Conservation (phyloP, 495 filamentous ascomycete species). For the Neurospora sp. region DNA sequence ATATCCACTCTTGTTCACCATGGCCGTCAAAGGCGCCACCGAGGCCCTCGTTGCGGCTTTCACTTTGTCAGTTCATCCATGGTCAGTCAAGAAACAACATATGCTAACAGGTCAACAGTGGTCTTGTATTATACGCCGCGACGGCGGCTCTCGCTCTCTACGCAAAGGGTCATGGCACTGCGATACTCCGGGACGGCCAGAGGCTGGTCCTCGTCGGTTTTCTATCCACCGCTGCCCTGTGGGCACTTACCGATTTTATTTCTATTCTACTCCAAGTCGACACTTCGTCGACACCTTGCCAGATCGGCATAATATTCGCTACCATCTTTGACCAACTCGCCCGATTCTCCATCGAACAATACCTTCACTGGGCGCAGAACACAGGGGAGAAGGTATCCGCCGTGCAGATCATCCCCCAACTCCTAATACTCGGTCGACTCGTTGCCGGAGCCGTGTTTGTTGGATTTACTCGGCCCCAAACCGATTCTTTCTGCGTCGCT, state of each 20-base stretch:
- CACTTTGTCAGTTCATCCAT: conserved; percentile 34
- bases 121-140: conserved; percentile 42
- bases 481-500: conserved; percentile 39
- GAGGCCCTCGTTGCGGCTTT: conserved; percentile 44
- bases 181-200: conserved; percentile 45
- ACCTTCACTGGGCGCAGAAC: conserved; percentile 38
- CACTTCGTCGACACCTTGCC: conserved; percentile 32
- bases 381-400: conserved; percentile 18
- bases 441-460: conserved; percentile 38
- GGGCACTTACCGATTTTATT: conserved; percentile 41
- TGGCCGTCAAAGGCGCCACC: conserved; percentile 35
- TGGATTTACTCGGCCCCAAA: conserved; percentile 38
- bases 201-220: conserved; percentile 53
- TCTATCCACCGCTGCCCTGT: conserved; percentile 38
- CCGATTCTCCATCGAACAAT: conserved; percentile 40
- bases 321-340: conserved; percentile 43
- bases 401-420: conserved; percentile 26
- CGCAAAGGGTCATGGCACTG: conserved; percentile 37
- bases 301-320: conserved; percentile 37
- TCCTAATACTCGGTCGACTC: conserved; percentile 33
- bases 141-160: conserved; percentile 41
- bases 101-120: conserved; percentile 20
- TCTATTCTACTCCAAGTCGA: conserved; percentile 32
- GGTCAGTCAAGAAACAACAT: not conserved
- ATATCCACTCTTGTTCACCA: conserved; percentile 20